Percentiles rank a stretch among this genome's conserved stretches.
These are phyloP conservation scores for Tetrahymena malaccensis DNA, from an alignment of 73 alveolate species.

Conservation along the genomic window DNA sequence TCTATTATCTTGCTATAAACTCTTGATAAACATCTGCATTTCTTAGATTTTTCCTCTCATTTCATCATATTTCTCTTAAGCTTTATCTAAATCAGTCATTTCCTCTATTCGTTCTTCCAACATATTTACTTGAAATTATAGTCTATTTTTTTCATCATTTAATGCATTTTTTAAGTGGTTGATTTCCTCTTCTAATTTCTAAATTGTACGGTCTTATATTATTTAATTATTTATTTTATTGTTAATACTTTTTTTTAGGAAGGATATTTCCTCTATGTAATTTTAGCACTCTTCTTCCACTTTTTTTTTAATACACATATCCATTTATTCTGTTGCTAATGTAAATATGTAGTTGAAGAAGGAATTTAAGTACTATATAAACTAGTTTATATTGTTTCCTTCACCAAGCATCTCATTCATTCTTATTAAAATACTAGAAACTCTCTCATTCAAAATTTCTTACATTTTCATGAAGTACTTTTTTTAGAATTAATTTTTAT, in stretches of 20 bases:
- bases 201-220: background rate
- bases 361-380: background rate
- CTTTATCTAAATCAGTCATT: background rate
- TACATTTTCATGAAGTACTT: background rate
- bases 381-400: background rate
- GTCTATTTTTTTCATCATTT: background rate
- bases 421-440: background rate
- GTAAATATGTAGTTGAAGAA: background rate
- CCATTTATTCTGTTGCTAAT: background rate
- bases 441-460: background rate
- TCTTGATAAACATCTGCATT: background rate
- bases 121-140: background rate
- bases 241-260: background rate
- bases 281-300: background rate
- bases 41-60: background rate
- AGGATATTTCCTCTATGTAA: background rate
- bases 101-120: background rate
- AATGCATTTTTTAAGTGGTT: background rate
- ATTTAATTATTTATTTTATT: background rate
- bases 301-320: background rate
- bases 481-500: background rate
- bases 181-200: background rate
- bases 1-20: background rate
- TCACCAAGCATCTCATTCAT: background rate
- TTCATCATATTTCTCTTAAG: background rate